Base-by-base conservation (phyloP, 345 rosid species). In the Noccaea caerulescens region DNA sequence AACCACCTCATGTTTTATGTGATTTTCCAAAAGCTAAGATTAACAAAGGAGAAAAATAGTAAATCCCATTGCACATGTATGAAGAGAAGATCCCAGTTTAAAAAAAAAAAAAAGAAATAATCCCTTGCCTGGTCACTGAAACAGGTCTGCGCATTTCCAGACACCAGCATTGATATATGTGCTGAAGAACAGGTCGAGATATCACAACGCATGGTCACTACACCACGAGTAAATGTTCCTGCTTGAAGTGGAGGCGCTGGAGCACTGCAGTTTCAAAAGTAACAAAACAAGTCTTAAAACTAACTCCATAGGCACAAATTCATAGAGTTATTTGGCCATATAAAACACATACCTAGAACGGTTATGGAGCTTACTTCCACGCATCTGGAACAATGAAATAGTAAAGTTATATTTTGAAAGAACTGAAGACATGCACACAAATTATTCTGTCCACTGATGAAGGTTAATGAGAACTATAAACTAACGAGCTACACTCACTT, bases 181-280 rank as follows among this genome's bases (percentile, higher is more conserved):
- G 98, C 96, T 20, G 87, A 85, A 82, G 90, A 84, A 82, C 93
- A 85, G 14, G 99, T 95, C 34, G 96, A 92, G 66, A 95, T 60
- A 80, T 95, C 99, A 77, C 99, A 95, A 41, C 96, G 84, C 99
- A 95, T 95, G 69, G 99, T 95, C 68, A 95, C 92, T 13, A 95
- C 96, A 72, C 99, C 99, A 74, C 97, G 99, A 79, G 97, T 84
- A 80, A 89, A 92, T 73, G 97, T 76, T 72, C 98, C 99, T n/a
- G 98, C 99, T 75, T 95, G 99, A 75, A 92, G 96, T 52, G 99
- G 99, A 12, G 99, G 99, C 54, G 98, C 96, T 57, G 98, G 91
- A 71, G 99, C 98, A 89, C 99, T 95, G 87, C 69, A 84, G 67
- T 82, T 68, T 33, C 32, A 56, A 32, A 44, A 34, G 18, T 33